Base-by-base conservation (phyloP, 2,329 filamentous ascomycete genomes). In the Verticillium alfalfae region DNA sequence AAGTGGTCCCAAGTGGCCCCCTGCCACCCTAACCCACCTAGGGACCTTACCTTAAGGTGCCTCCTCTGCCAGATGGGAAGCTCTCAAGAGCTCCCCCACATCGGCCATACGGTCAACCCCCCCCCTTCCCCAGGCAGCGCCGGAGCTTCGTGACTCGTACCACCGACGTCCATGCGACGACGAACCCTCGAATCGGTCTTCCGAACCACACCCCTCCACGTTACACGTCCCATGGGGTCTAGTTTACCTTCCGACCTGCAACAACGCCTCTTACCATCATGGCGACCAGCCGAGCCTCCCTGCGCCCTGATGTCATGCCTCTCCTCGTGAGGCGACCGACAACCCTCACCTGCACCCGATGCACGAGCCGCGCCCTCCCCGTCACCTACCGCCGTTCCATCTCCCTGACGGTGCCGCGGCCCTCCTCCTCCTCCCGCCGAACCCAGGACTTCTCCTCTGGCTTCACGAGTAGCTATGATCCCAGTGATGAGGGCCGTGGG, bases 381-480 rank as follows among this genome's bases (percentile, higher is more conserved):
- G 69, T 64, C 7, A 73, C 74, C 26, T 65, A 67, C 41, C 56
- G 65, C 34, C 64, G 69, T 10, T 15, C 41, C 39, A 34, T 55
- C 16, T 41, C 26, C 52, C 37, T 8, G 15, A 60, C 26, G 15
- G 41, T 26, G n/a, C 52, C 36, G 22, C 36, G 18, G 8, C 52
- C 5, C 58, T 55, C 34, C 45, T 56, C 34, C 45, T 56, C 58
- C 57, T 63, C 55, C 69, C 22, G 66, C 71, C 78, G 81, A 54
- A 78, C 75, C 18, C 71, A 76, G 15, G 80, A 83, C 70, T 81
- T 86, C 69, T 82, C 80, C 68, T 83, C 83, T 1, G 83, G 84
- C 59, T 87, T 84, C 68, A 83, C 80, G n/a, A 81, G 79, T 62
- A 84, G 73, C 70, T 87, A 87, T 75, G 84, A 87, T 63, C 84